Conservation (phyloP, 176 grass and related monocot genomes). For the Lolium multiflorum region DNA sequence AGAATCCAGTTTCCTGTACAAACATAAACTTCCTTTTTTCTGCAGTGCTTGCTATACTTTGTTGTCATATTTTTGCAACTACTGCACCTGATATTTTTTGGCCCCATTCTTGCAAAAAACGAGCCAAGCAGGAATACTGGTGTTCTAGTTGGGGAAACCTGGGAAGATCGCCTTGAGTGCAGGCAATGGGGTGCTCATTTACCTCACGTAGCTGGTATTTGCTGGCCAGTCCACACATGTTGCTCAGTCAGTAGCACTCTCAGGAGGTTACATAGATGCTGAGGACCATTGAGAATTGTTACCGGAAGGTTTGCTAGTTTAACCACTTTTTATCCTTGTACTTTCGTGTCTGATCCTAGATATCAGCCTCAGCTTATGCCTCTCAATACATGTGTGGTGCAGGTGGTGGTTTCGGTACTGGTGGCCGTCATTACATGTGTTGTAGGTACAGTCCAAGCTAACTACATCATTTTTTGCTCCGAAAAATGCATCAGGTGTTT, state of each 20-base stretch:
- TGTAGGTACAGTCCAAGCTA: too few relatives aligned
- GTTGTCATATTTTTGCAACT: conserved; percentile 87
- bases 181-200: conserved; percentile 97
- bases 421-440: too few relatives aligned
- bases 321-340: not conserved
- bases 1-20: too few relatives aligned
- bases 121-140: conserved; percentile 72
- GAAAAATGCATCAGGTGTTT: too few relatives aligned
- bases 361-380: not conserved
- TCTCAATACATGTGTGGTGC: too few relatives aligned
- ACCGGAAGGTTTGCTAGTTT: conserved; percentile 76
- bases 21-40: too few relatives aligned
- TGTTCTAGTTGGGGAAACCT: conserved; percentile 75
- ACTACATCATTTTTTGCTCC: too few relatives aligned
- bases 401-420: too few relatives aligned
- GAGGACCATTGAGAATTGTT: conserved; percentile 98
- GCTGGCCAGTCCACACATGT: conserved; percentile 83
- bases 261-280: conserved; percentile 86
- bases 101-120: conserved; percentile 82
- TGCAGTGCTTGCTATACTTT: too few relatives aligned
- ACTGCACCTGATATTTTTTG: conserved; percentile 82
- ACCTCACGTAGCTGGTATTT: conserved; percentile 93
- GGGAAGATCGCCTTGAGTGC: conserved; percentile 92
- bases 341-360: not conserved
- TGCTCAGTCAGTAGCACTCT: conserved; percentile 91